A percentile compares a stretch with the other conserved stretches of the same genome.
Conservation (phyloP, 2,329 filamentous ascomycete genomes). For the Karstenula rhodostoma region DNA sequence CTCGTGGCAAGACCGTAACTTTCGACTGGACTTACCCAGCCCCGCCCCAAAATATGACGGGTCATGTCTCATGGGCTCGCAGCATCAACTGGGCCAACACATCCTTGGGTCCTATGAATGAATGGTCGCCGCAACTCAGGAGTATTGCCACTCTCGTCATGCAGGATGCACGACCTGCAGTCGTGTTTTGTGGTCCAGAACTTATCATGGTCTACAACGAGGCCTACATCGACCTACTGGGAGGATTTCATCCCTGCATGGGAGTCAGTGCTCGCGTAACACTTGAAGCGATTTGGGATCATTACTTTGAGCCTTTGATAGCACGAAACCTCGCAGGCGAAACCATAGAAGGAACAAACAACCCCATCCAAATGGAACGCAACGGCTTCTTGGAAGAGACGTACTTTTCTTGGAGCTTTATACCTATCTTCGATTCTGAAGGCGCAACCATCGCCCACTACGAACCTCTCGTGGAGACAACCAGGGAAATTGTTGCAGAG, state of each 20-base stretch:
- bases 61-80: constrained; percentile 75
- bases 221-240: constrained; percentile 41
- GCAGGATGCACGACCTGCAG: constrained; percentile 61
- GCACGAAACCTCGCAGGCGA: constrained; percentile 30
- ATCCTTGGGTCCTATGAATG: constrained; percentile 73
- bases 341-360: constrained; percentile 63
- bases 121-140: constrained; percentile 73
- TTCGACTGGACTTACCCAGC: constrained; percentile 19
- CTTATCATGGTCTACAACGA: constrained; percentile 51
- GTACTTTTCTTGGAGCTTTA: constrained; percentile 80
- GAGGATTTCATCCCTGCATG: constrained; percentile 61
- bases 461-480: constrained; percentile 80
- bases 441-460: constrained; percentile 76
- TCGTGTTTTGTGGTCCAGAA: constrained; percentile 62
- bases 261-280: constrained; percentile 67
- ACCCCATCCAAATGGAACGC: constrained; percentile 73
- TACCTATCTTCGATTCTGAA: constrained; percentile 74
- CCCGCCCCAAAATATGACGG: constrained; percentile 56
- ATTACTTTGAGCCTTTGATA: constrained; percentile 29
- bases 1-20: not conserved
- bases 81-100: constrained; percentile 76
- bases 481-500: constrained; percentile 58
- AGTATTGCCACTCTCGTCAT: constrained; percentile 81
- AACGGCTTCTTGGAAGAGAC: constrained; percentile 76
- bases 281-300: constrained; percentile 51